Percentiles rank a stretch among this genome's conserved stretches.
Evolutionary conservation across 345 rosid species (phyloP).

Genomic region (Eucalyptus pauciflora): DNA sequence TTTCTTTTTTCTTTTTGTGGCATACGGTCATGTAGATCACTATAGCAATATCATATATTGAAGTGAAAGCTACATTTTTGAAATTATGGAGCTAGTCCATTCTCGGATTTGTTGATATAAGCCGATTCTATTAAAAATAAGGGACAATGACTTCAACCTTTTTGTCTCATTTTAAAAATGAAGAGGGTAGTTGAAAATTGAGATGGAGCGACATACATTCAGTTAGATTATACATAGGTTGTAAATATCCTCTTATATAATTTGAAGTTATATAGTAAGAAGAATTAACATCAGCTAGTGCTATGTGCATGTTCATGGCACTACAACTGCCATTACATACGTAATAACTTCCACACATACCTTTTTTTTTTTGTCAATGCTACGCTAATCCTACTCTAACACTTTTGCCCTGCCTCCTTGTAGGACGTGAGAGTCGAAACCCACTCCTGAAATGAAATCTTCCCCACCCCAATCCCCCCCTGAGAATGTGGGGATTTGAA

Average conservation of each 20-base stretch:
- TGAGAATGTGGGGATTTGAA: too few species aligned
- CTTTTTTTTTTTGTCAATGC: neutral
- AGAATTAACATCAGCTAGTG: neutral
- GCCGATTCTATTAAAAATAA: neutral
- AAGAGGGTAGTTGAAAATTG: neutral
- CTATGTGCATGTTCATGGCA: neutral
- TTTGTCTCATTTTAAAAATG: neutral
- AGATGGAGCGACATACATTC: neutral
- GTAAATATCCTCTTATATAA: neutral
- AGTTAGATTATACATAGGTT: neutral
- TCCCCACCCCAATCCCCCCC: too few species aligned
- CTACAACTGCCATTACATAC: neutral
- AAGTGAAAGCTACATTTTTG: neutral
- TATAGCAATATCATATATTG: neutral
- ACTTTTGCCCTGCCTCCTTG: too few species aligned
- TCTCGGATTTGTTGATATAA: neutral
- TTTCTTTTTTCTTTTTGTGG: too few species aligned
- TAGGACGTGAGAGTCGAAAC: too few species aligned
- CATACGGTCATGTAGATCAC: neutral
- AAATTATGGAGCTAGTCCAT: neutral
- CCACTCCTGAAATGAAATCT: too few species aligned
- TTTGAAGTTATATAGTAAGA: neutral
- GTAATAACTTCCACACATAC: neutral
- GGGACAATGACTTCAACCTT: neutral
- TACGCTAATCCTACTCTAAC: too few species aligned